A percentile compares a stretch with the other conserved stretches of the same genome.
These are phyloP conservation scores for Beta corolliflora DNA, from an alignment of 179 eudicot species.

Conservation along the genomic window DNA sequence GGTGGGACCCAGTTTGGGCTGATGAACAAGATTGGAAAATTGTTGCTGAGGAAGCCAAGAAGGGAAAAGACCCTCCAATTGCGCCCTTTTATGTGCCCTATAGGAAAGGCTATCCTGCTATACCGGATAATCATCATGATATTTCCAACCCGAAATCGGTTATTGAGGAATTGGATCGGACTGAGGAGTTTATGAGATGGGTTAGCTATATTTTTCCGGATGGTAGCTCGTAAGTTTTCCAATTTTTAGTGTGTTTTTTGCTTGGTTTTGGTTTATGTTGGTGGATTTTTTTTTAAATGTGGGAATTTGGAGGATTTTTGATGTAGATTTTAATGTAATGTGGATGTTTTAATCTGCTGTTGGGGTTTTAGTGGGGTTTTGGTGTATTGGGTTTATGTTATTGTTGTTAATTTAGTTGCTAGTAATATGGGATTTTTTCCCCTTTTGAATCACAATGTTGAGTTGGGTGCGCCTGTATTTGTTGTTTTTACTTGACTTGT, in stretches of 20 bases:
- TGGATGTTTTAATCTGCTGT: neutral
- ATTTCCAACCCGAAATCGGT: slow-evolving; percentile 52
- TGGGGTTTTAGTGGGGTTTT: slow-evolving; percentile 6
- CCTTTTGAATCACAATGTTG: neutral
- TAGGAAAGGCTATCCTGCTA: slow-evolving; percentile 65
- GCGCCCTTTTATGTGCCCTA: slow-evolving; percentile 83
- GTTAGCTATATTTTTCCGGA: slow-evolving; percentile 81
- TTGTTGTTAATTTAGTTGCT: neutral
- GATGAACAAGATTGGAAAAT: slow-evolving; percentile 56
- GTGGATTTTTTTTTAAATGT: neutral
- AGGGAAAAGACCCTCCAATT: slow-evolving; percentile 62
- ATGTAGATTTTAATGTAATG: neutral
- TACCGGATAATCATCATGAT: slow-evolving; percentile 64
- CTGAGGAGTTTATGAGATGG: slow-evolving; percentile 87
- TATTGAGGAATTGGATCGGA: slow-evolving; percentile 78
- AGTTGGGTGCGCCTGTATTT: neutral
- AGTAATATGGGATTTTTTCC: too few species aligned
- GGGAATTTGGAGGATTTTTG: neutral
- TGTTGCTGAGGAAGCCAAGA: slow-evolving; percentile 44
- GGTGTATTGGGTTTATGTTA: neutral
- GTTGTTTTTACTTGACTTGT: too few species aligned
- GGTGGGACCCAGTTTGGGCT: slow-evolving; percentile 76
- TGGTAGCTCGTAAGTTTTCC: slow-evolving; percentile 68
- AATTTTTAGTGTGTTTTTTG: neutral
- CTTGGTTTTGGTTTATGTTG: neutral